phyloP scores from a whole-genome alignment of 148 eudicot species.

The Chenopodium berlandieri region DNA sequence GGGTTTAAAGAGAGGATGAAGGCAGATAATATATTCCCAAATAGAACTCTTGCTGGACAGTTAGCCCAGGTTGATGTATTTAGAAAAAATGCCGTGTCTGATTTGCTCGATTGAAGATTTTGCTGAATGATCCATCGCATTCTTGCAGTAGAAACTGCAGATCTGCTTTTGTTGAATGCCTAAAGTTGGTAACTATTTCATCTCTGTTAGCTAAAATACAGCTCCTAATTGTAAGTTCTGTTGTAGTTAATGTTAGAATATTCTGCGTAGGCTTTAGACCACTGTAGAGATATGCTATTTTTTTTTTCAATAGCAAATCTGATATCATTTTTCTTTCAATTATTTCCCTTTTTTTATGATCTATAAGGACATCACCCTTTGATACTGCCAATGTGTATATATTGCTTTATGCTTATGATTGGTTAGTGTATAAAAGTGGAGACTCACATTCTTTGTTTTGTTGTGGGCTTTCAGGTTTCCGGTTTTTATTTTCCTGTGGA shows the following conservation, averaged over 20 bases:
- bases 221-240: neutral
- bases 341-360: neutral
- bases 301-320: constrained; percentile 3
- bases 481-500: no score
- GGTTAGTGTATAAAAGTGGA: no score
- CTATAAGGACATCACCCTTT: neutral
- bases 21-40: constrained; percentile 75
- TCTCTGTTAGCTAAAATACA: neutral
- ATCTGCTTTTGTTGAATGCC: neutral
- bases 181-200: constrained; percentile 3
- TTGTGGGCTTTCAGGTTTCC: no score
- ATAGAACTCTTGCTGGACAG: constrained; percentile 32
- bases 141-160: neutral
- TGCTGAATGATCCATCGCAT: neutral
- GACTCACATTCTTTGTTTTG: no score
- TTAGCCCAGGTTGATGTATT: constrained; percentile 63
- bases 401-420: no score
- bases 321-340: neutral
- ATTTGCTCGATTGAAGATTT: constrained; percentile 61
- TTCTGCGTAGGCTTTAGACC: constrained; percentile 1
- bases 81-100: constrained; percentile 51
- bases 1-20: constrained; percentile 84
- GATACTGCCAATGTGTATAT: constrained; percentile 5
- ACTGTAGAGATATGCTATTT: neutral
- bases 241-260: neutral